Base-by-base conservation (phyloP, 2,329 filamentous ascomycete genomes). In the Xenoacremonium recifei region DNA sequence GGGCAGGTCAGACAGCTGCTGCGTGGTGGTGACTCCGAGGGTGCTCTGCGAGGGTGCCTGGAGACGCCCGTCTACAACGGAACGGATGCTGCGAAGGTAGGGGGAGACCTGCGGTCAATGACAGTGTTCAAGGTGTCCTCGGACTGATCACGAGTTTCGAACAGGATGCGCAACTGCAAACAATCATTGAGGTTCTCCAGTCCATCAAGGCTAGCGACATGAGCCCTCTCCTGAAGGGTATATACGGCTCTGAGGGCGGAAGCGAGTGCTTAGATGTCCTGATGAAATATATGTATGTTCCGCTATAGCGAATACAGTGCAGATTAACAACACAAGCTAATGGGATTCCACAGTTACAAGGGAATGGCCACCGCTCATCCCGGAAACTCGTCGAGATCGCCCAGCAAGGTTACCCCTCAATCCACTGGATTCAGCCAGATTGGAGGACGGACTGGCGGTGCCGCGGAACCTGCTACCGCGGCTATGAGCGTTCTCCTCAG, bases 151-250 rank as follows among this genome's bases (percentile, higher is more conserved):
- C 3, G 18, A 4, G 13, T 6, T 9, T 6, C 16, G 17, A 20
- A 49, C 67, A 95, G 85, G 89, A 96, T 53, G 75, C 89, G 21
- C 90, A 97, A 66, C 74, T 96, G 51, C 82, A 88, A 54, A 92
- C 88, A 16, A 87, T 99, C 30, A 82, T 89, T 48, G 93, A 99
- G 70, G 91, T 97, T 44, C 75, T 99, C 52, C 91, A 96, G 68
- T 93, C 89, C 16, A 97, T 97, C 70, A 91, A 95, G 65, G 90
- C 93, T 61, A 87, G 87, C 57, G 93, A 99, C 57, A 97, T 97
- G 88, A 89, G 84, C 50, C 87, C 89, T 12, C 82, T 97, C 59
- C 74, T 99, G 54, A 82, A 85, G 68, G 80, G 84, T 44, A 86
- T 97, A 60, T 90, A 93, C 70, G 74, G 73, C 45, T 82, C 84